Evolutionary conservation across 768 basidiomycete genomes (phyloP), one percentile per base, ranked within the genome.

Genomic region (Mycena chlorophos): DNA sequence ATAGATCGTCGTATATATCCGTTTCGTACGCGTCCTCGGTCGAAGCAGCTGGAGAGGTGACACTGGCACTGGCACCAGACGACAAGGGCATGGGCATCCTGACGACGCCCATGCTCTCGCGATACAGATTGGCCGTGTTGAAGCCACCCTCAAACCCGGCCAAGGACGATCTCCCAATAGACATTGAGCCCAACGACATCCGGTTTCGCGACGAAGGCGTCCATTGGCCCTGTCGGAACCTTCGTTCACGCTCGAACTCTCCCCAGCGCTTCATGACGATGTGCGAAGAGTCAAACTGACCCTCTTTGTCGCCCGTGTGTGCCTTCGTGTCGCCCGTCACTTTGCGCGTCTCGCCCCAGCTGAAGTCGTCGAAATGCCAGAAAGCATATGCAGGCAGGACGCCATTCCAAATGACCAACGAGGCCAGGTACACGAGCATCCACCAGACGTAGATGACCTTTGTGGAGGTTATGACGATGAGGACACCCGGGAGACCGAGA

Each of bases 181-280:
- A n/a, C n/a, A n/a, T n/a, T n/a, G n/a, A n/a, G n/a, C 76, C 74
- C 2, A 86, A 86, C 57, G 63, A 80, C 77, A 79, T 85, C 85
- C 85, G n/a, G n/a, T n/a, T n/a, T n/a, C n/a, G n/a, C n/a, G n/a
- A n/a, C n/a, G n/a, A n/a, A n/a, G n/a, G n/a, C n/a, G n/a, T n/a
- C n/a, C n/a, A n/a, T n/a, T n/a, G n/a, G n/a, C n/a, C n/a, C n/a
- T n/a, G n/a, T n/a, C n/a, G n/a, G n/a, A n/a, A 89, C 49, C 89
- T 74, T 54, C 89, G 70, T 49, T 91, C 89, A 37, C 89, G 73
- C 73, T 91, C 89, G 58, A 89, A 91, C 63, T 91, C 89, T 19
- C 78, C 87, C 89, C 89, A 91, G 22, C 87, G 81, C 71, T 91
- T 91, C 89, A 91, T 89, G 47, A 87, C 82, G 57, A 91, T 91